Evolutionary conservation across 805 yeast genomes (phyloP), one percentile per base, ranked within the genome.

Genomic region (Wickerhamiella azymoides): DNA sequence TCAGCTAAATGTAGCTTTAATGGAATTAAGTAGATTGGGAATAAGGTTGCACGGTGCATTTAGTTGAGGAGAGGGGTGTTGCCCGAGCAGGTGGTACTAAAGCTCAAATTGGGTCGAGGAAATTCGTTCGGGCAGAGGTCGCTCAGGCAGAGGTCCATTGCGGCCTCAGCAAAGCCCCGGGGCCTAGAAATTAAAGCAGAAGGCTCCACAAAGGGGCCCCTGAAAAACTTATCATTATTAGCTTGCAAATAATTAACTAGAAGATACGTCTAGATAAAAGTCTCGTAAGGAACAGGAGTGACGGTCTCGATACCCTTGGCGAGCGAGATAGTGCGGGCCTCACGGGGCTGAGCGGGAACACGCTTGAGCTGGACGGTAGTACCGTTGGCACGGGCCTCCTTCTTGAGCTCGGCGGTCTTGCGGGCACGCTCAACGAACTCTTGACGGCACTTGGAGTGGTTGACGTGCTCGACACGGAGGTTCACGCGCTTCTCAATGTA

Each of bases 361-460:
- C 99, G 84, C 88, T 89, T 92, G 66, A 92, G 84, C 74, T 74
- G 76, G 57, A 84, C 89, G 62, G 83, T 72, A 68, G 77, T 80
- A 71, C 97, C 97, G 69, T 80, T 73, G 60, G 82, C 88, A 79
- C 86, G 88, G 62, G 97, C 98, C 73, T 83, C 97, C 62, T 70
- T 71, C 76, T 80, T 82, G 77, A 77, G 78, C 62, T 84, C 92
- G 70, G 94, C 96, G 75, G 89, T 92, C 67, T 80, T 69, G 80
- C 88, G 89, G 67, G 92, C 98, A 79, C 98, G 86, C 81, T 84
- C 82, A 73, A 92, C 79, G 75, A 92, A 92, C 76, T 92, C 97
- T 72, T 84, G 84, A 77, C 98, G 89, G 80, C 97, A 92, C 77
- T 89, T 89, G 68, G 98, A 92, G 85, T 92, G 98, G 78, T 86